A percentile compares a stretch with the other conserved stretches of the same genome.
Conservation (phyloP, 2,329 filamentous ascomycete species). For the Cladosporium cucumerinum region DNA sequence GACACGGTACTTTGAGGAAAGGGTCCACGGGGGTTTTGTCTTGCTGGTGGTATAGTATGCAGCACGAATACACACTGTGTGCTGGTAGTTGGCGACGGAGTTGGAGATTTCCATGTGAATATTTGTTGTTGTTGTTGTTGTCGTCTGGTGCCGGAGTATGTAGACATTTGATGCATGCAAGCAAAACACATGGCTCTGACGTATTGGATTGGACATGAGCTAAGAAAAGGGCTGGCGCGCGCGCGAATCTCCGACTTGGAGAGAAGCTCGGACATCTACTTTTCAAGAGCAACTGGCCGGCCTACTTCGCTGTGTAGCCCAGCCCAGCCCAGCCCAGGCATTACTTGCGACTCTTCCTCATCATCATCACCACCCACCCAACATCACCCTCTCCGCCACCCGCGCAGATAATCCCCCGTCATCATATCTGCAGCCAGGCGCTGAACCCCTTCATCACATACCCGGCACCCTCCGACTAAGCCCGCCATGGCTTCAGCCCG, state of each 20-base stretch:
- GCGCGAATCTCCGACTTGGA: neutral
- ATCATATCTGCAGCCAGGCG: constrained; percentile 14
- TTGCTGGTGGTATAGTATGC: neutral
- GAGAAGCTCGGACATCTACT: neutral
- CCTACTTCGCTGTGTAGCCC: neutral
- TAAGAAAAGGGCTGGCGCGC: neutral
- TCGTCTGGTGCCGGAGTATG: neutral
- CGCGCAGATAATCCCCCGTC: constrained; percentile 13
- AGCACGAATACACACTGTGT: neutral
- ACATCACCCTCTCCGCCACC: neutral
- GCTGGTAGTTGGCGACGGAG: neutral
- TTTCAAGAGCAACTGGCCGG: neutral
- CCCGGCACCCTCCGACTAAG: neutral
- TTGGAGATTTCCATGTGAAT: neutral
- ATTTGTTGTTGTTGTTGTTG: neutral
- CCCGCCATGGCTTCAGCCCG: constrained; percentile 17
- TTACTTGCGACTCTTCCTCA: neutral
- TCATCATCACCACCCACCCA: constrained; percentile 1
- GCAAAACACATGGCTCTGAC: neutral
- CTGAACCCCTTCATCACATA: neutral
- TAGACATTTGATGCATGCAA: neutral
- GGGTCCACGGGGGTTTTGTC: neutral
- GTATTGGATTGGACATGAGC: neutral
- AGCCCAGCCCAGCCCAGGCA: too few relatives aligned
- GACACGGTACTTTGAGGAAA: neutral